Evolutionary conservation across 2,329 filamentous ascomycete species (phyloP), one percentile per base, ranked within the genome.

Genomic region (Alternaria panax): DNA sequence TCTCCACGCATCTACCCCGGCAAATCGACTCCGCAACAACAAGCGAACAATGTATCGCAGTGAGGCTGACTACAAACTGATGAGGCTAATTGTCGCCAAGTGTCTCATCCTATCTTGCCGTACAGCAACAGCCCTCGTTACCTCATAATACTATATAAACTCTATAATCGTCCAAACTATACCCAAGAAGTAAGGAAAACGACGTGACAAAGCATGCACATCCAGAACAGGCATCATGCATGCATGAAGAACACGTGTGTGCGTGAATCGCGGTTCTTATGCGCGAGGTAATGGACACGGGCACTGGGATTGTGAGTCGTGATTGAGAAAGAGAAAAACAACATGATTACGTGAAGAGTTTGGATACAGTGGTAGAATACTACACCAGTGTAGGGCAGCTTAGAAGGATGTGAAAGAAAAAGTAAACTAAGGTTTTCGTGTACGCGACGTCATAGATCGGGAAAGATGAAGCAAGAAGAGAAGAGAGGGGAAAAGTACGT

Each of bases 131-230:
- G 8, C 30, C n/a, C n/a, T n/a, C n/a, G n/a, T n/a, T n/a, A 14
- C 18, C 28, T 36, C 30, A 18, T 34, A 36, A 28, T 8, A 34
- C 11, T 22, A 24, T 24, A 20, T 34, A 24, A 48, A 34, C 20
- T 48, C 14, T 36, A 7, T 14, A 48, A 34, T 30, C 45, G 34
- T 25, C 28, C 14, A 36, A 34, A 34, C 34, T 30, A 22, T n/a
- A 24, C 38, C 11, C 45, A 48, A 48, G 45, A 48, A 36, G 45
- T 30, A 48, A 48, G 18, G 30, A 48, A 48, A 34, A 34, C 20
- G 20, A 20, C 45, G 45, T 48, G 45, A 48, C 30, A 36, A 34
- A 36, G 45, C 45, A 34, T n/a, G 45, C 14, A 48, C 22, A 22
- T 22, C 28, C 28, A n/a, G 16, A 25, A 24, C 45, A 48, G 45